These are phyloP conservation scores for Picochlorum sp. DNA, from an alignment of 139 green algal species.

Conservation along the genomic window DNA sequence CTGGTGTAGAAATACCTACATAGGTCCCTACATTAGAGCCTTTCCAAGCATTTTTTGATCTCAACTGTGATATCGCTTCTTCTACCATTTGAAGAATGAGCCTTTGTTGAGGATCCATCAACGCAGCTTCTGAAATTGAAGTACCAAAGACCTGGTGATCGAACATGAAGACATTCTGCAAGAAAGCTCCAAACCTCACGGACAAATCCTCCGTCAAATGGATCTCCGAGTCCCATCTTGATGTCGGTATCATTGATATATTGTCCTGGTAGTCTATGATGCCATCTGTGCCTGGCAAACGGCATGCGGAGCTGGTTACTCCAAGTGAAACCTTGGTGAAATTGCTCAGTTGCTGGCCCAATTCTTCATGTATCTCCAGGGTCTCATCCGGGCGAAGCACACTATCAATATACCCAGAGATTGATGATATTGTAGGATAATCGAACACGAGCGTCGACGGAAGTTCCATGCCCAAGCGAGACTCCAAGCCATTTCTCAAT, in stretches of 20 bases:
- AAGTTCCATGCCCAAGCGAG: constrained; percentile 16
- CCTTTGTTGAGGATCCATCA: constrained; percentile 69
- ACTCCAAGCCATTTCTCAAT: constrained; percentile 56
- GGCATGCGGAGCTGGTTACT: too few species aligned
- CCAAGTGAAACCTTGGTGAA: not conserved
- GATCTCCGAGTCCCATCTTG: constrained; percentile 15
- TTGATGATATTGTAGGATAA: constrained; percentile 53
- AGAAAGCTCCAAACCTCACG: constrained; percentile 7
- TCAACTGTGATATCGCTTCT: constrained; percentile 13
- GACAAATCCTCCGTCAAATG: constrained; percentile 11
- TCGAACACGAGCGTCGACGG: constrained; percentile 63
- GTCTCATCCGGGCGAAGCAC: constrained; percentile 5
- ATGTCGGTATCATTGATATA: constrained; percentile 3
- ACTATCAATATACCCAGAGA: constrained; percentile 1
- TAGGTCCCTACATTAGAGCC: constrained; percentile 24
- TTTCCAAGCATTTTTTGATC: not conserved
- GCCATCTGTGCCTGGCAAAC: too few species aligned
- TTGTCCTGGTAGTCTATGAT: not conserved
- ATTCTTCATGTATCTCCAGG: not conserved
- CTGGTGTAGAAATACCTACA: constrained; percentile 37
- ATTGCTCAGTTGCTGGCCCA: not conserved
- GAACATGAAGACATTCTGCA: constrained; percentile 30
- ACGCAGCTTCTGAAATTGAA: constrained; percentile 32
- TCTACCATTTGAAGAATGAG: constrained; percentile 32
- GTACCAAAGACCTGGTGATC: constrained; percentile 53